Base-by-base conservation (phyloP, 2,329 filamentous ascomycete species). In the Pseudocercospora pini-densiflorae region DNA sequence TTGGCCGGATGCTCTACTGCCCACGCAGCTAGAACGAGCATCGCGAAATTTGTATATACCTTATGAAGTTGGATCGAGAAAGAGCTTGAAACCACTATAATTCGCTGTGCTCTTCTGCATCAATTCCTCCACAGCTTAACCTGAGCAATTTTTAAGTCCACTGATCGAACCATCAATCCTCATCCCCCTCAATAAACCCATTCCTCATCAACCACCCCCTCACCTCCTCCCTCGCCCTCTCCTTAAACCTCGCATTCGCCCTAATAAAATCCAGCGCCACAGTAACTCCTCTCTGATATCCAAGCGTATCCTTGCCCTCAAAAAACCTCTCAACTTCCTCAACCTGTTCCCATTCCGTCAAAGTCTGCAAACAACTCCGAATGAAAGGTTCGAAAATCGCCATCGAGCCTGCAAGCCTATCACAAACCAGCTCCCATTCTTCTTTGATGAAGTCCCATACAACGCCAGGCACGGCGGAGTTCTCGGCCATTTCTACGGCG, bases 271-370 rank as follows among this genome's bases (percentile, higher is more conserved):
- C 61, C 31, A 63, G 12, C 10, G 61, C 61, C 2, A 63, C 51
- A n/a, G 21, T 47, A 36, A 63, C 21, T 2, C 61, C 61, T 1
- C 61, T n/a, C 8, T 12, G 27, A 31, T 63, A 63, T 5, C 61
- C 61, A n/a, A 36, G 27, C 24, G 59, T 65, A 23, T 61, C 49
- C 51, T 49, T 65, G 0, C n/a, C 31, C 14, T 10, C 10, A 23
- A 65, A 65, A 51, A 65, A 65, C 14, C 3, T 21, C 40, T 58
- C 24, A 5, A 65, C 21, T 21, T 65, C 59, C 5, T 36, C 23
- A 1, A 9, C 36, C 4, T 40, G 27, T 9, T 43, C 58, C 12
- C 14, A n/a, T 4, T 47, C 24, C 1, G 31, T 51, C 23, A 65
- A 65, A 8, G 19, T 55, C 43, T 40, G 31, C 49, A 65, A 33